These are phyloP conservation scores for Paramecium caudatum DNA, from an alignment of 73 alveolate genomes.

Conservation along the genomic window DNA sequence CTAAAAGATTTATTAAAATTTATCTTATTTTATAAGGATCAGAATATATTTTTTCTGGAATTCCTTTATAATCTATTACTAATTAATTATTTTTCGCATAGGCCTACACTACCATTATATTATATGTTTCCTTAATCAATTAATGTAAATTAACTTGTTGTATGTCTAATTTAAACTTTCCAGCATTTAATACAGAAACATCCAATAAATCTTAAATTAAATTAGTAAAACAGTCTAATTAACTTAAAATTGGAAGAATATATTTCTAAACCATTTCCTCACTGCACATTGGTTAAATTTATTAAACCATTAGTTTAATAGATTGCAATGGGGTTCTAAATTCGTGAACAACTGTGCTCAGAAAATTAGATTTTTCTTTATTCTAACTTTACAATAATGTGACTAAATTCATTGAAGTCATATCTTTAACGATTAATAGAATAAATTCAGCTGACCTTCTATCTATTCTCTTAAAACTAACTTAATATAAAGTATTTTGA, in stretches of 20 bases:
- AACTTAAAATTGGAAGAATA: slow-evolving; percentile 29
- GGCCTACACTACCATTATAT: slow-evolving; percentile 56
- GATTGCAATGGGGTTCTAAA: slow-evolving; percentile 50
- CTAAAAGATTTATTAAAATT: slow-evolving; percentile 62
- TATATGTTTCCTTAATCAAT: not conserved
- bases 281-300: slow-evolving; percentile 56
- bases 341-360: slow-evolving; percentile 58
- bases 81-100: slow-evolving; percentile 21
- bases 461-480: slow-evolving; percentile 7
- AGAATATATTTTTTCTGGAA: slow-evolving; percentile 50
- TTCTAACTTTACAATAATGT: not conserved
- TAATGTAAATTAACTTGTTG: not conserved
- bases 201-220: slow-evolving; percentile 55
- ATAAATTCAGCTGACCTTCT: not conserved
- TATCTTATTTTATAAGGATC: slow-evolving; percentile 70
- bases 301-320: slow-evolving; percentile 30
- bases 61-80: not conserved
- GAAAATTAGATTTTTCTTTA: slow-evolving; percentile 37
- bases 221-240: slow-evolving; percentile 47
- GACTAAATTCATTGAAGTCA: slow-evolving; percentile 14
- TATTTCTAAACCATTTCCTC: slow-evolving; percentile 45
- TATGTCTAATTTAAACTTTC: slow-evolving; percentile 41
- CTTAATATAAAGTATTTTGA: slow-evolving; percentile 1
- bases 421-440: slow-evolving; percentile 44
- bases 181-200: slow-evolving; percentile 31